phyloP scores from a whole-genome alignment of 805 yeast species.

The Kodamaea hsintzibuensis region DNA sequence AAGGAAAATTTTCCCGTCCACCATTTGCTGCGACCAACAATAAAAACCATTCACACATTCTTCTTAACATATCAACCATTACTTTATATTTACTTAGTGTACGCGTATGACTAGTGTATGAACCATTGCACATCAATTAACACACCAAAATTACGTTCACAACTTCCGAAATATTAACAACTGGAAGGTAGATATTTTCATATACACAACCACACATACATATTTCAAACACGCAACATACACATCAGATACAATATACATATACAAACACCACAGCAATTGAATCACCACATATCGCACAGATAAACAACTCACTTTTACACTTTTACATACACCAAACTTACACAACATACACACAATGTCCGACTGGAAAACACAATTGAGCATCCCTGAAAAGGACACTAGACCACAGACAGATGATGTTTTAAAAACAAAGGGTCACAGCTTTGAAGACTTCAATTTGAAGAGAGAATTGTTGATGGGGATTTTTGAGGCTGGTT shows the following conservation, averaged over 20 bases:
- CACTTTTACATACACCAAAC: too few species aligned
- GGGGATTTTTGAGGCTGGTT: slow-evolving; percentile 99
- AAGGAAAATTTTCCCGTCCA: not conserved
- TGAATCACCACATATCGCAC: not conserved
- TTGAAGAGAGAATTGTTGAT: slow-evolving; percentile 89
- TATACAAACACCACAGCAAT: not conserved
- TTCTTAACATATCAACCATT: not conserved
- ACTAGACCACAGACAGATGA: slow-evolving; percentile 97
- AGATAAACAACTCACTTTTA: not conserved
- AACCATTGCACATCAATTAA: not conserved
- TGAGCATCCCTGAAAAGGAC: slow-evolving; percentile 81
- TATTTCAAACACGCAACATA: not conserved
- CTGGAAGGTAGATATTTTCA: not conserved
- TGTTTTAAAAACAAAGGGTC: slow-evolving; percentile 88
- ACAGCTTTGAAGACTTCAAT: slow-evolving; percentile 86
- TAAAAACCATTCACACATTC: not conserved
- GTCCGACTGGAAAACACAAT: slow-evolving; percentile 63
- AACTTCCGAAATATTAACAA: not conserved
- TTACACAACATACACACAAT: too few species aligned
- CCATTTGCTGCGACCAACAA: not conserved
- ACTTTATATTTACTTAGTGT: not conserved
- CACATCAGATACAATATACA: not conserved
- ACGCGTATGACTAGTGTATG: not conserved
- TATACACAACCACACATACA: not conserved
- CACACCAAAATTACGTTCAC: not conserved